These are phyloP conservation scores for Oryza longistaminata DNA, from an alignment of 176 grass and related monocot species.

Conservation along the genomic window DNA sequence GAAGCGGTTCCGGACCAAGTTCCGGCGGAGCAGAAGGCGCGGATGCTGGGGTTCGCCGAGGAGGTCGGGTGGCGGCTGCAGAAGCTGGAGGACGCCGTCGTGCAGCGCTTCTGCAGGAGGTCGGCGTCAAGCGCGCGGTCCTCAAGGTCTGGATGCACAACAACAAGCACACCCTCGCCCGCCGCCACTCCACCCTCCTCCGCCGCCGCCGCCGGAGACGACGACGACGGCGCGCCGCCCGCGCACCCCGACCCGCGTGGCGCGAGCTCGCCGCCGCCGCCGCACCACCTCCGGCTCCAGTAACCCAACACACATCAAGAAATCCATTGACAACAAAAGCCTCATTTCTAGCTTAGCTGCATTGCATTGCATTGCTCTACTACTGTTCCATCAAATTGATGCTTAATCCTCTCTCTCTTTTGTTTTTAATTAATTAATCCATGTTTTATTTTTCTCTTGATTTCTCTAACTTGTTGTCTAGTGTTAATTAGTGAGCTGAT, in stretches of 20 bases:
- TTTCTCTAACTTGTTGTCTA: conserved; percentile 11
- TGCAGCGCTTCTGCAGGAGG: conserved; percentile 90
- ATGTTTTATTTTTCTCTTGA: background rate
- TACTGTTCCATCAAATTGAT: conserved; percentile 41
- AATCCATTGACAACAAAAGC: background rate
- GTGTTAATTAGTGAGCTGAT: conserved; percentile 4
- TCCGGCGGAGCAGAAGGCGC: conserved; percentile 79
- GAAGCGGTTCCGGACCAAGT: conserved; percentile 84
- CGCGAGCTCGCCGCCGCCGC: conserved; percentile 18
- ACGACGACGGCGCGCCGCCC: background rate
- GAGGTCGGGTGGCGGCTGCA: conserved; percentile 80
- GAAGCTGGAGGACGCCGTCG: conserved; percentile 69
- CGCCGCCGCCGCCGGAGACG: background rate
- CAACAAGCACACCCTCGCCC: conserved; percentile 82
- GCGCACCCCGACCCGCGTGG: background rate
- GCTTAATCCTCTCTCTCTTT: background rate
- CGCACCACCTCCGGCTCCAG: conserved; percentile 28
- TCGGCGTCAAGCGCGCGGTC: conserved; percentile 84
- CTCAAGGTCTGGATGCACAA: conserved; percentile 98
- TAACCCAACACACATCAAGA: background rate
- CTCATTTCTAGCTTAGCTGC: background rate
- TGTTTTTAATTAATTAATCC: background rate
- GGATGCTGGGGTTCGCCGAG: conserved; percentile 77
- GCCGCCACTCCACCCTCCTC: conserved; percentile 3
- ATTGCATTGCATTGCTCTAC: conserved; percentile 13